phyloP scores from a whole-genome alignment of 768 basidiomycete genomes.

The Pseudohyphozyma bogoriensis region DNA sequence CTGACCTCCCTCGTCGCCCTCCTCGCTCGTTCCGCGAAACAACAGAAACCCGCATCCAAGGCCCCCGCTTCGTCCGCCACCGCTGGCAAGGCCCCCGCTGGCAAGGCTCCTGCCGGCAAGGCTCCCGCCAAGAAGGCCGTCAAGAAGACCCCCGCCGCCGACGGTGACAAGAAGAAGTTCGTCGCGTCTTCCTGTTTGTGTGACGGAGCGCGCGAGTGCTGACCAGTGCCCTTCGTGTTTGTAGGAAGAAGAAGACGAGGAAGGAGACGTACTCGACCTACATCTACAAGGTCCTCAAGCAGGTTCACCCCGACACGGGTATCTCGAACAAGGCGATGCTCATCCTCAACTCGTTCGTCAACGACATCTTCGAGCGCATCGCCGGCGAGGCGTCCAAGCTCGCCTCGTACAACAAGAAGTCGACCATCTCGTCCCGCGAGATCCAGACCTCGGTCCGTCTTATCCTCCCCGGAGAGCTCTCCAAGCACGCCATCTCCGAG shows the following conservation, averaged over 20 bases:
- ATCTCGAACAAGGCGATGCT: conserved; percentile 67
- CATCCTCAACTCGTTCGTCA: conserved; percentile 35
- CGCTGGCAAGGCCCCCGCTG: conserved; percentile 25
- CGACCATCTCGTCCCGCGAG: conserved; percentile 96
- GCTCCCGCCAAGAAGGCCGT: conserved; percentile 31
- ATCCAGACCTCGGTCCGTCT: conserved; percentile 95
- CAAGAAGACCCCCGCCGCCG: conserved; percentile 23
- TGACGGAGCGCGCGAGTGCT: not conserved
- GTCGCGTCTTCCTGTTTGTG: not conserved
- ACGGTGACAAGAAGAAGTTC: conserved; percentile 39
- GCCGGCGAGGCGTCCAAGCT: conserved; percentile 55
- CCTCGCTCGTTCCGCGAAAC: too few relatives aligned
- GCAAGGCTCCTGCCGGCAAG: conserved; percentile 30
- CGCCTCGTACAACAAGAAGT: conserved; percentile 95
- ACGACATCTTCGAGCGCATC: conserved; percentile 42
- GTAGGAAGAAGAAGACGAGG: conserved; percentile 21
- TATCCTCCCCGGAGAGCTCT: conserved; percentile 90
- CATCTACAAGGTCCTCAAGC: conserved; percentile 37
- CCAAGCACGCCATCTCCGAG: conserved; percentile 89
- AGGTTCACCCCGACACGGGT: conserved; percentile 98
- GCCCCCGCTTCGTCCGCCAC: conserved; percentile 26
- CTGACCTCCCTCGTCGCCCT: too few relatives aligned
- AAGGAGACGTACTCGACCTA: conserved; percentile 59
- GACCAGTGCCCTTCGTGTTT: not conserved
- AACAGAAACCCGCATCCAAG: not conserved